Conservation (phyloP, 805 yeast genomes). For the Candida ipomoeae region DNA sequence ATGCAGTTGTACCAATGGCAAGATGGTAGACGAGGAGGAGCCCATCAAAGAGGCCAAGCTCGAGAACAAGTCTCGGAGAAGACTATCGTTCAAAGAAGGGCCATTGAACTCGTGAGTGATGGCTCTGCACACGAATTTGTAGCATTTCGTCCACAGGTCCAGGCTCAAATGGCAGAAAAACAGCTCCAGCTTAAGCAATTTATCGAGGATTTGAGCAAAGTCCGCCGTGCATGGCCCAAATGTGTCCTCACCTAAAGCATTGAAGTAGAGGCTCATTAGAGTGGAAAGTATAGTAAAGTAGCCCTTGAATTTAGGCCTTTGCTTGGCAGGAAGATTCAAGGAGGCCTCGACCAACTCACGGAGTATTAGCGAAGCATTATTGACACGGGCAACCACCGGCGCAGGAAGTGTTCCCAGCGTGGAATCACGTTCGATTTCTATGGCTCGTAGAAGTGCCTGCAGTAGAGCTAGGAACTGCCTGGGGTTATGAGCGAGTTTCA, state of each 20-base stretch:
- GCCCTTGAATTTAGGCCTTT: slow-evolving; percentile 21
- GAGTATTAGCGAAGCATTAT: slow-evolving; percentile 29
- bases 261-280: slow-evolving; percentile 19
- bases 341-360: slow-evolving; percentile 20
- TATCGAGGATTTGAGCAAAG: slow-evolving; percentile 21
- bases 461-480: slow-evolving; percentile 23
- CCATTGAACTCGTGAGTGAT: slow-evolving; percentile 13
- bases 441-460: slow-evolving; percentile 23
- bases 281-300: slow-evolving; percentile 17
- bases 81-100: slow-evolving; percentile 15
- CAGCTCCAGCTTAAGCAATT: slow-evolving; percentile 21
- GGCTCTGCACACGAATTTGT: slow-evolving; percentile 22
- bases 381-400: slow-evolving; percentile 26
- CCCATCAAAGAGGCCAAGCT: slow-evolving; percentile 22
- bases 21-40: slow-evolving; percentile 16
- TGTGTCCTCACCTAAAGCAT: slow-evolving; percentile 9
- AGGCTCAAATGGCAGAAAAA: slow-evolving; percentile 30
- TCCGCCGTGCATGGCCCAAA: slow-evolving; percentile 24
- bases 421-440: slow-evolving; percentile 34
- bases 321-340: slow-evolving; percentile 13
- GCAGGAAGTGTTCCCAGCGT: slow-evolving; percentile 23
- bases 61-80: slow-evolving; percentile 20
- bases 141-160: slow-evolving; percentile 25
- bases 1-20: slow-evolving; percentile 17
- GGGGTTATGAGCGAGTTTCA: slow-evolving; percentile 18